Evolutionary conservation across 768 basidiomycete species (phyloP).

Genomic region (Rhizopogon vinicolor): DNA sequence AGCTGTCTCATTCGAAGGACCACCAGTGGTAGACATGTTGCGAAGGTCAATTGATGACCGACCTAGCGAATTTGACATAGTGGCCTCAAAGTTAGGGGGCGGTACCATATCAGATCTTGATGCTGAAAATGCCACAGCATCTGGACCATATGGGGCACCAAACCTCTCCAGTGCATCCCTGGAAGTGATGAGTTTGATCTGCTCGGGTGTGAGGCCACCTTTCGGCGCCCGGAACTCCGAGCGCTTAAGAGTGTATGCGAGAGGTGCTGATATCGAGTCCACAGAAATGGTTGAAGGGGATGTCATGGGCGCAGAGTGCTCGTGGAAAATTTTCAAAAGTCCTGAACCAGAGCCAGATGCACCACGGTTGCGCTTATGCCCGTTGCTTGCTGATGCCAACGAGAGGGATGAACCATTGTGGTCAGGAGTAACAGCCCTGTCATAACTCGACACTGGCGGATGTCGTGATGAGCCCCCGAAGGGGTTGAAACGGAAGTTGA

Average conservation of each 20-base stretch:
- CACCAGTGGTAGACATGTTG: neutral
- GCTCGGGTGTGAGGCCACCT: slow-evolving; percentile 44
- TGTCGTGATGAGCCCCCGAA: slow-evolving; percentile 27
- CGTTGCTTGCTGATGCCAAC: slow-evolving; percentile 17
- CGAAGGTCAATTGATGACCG: neutral
- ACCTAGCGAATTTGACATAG: neutral
- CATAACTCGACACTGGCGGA: slow-evolving; percentile 8
- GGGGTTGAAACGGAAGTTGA: slow-evolving; percentile 41
- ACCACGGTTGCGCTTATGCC: slow-evolving; percentile 28
- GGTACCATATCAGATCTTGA: slow-evolving; percentile 42
- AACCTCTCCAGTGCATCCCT: slow-evolving; percentile 64
- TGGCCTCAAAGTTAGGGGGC: slow-evolving; percentile 48
- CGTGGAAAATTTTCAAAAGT: slow-evolving; percentile 21
- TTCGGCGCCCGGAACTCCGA: slow-evolving; percentile 64
- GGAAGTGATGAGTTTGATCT: slow-evolving; percentile 65
- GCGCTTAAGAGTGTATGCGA: slow-evolving; percentile 66
- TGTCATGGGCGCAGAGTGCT: slow-evolving; percentile 38
- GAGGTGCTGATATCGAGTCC: slow-evolving; percentile 69
- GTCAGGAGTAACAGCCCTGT: slow-evolving; percentile 16
- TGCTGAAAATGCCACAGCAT: slow-evolving; percentile 59
- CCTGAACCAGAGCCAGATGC: slow-evolving; percentile 29
- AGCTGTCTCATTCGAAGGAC: neutral
- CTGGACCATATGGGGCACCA: slow-evolving; percentile 72
- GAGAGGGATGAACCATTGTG: slow-evolving; percentile 18
- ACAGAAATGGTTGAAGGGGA: slow-evolving; percentile 71